Evolutionary conservation across 140 eudicot species (phyloP).

Genomic region (Senecio squalidus): DNA sequence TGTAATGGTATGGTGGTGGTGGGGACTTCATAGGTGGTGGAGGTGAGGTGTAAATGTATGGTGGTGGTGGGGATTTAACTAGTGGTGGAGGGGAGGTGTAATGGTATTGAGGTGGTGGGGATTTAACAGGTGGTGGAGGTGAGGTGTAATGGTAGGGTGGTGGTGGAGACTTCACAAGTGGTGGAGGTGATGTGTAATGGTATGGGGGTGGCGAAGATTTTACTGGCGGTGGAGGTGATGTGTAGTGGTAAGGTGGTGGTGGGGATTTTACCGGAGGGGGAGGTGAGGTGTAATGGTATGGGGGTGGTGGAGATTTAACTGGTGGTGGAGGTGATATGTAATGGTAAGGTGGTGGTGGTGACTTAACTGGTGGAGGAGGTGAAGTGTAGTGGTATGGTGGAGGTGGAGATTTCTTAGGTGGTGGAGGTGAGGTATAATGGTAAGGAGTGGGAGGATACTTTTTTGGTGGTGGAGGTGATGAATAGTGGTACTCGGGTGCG

Average conservation of each 20-base stretch:
- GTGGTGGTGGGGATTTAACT: background rate
- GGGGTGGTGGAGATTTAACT: background rate
- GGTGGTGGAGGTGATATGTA: slow-evolving; percentile 1
- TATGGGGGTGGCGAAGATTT: slow-evolving; percentile 11
- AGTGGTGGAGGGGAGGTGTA: background rate
- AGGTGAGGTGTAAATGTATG: slow-evolving; percentile 7
- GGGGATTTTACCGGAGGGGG: slow-evolving; percentile 10
- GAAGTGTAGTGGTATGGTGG: background rate
- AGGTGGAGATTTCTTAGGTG: background rate
- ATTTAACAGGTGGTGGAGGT: slow-evolving; percentile 12
- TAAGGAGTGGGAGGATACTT: background rate
- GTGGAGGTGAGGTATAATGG: slow-evolving; percentile 12
- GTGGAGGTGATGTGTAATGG: slow-evolving; percentile 14
- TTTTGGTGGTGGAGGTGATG: background rate
- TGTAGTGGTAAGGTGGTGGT: background rate
- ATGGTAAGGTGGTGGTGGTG: background rate
- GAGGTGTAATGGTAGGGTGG: slow-evolving; percentile 15
- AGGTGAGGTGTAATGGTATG: slow-evolving; percentile 12
- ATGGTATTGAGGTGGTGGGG: background rate
- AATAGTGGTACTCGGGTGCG: background rate
- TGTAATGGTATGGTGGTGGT: background rate
- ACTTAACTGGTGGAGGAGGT: background rate
- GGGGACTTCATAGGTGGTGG: background rate
- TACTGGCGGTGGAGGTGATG: slow-evolving; percentile 10
- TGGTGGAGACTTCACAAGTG: slow-evolving; percentile 2